A percentile compares a stretch with the other conserved stretches of the same genome.
Conservation (phyloP, 257 asterid species). For the Solanum verrucosum region DNA sequence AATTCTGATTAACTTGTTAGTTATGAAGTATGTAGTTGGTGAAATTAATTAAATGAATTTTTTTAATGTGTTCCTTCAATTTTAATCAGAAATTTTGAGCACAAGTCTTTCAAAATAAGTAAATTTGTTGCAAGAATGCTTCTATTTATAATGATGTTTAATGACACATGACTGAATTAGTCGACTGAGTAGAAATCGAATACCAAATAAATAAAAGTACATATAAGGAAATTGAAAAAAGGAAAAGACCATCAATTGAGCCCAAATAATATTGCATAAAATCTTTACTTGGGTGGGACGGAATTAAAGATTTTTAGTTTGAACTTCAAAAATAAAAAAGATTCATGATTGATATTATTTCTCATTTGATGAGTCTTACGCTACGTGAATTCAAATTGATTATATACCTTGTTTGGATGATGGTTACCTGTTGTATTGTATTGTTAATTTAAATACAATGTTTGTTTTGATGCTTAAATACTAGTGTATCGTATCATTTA, state of each 20-base stretch:
- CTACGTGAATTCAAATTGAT: neutral
- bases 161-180: accelerated
- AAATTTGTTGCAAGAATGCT: neutral
- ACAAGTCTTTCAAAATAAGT: neutral
- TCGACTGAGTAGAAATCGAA: neutral
- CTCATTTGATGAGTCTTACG: neutral
- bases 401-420: neutral
- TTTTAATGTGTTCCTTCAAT: neutral
- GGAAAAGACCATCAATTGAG: neutral
- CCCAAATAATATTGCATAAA: neutral
- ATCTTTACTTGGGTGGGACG: neutral
- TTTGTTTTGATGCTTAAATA: no score
- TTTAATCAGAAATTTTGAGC: accelerated
- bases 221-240: neutral
- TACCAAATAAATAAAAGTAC: neutral
- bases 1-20: neutral
- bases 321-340: neutral
- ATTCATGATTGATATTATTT: neutral
- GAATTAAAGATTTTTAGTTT: no score
- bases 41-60: neutral
- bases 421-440: neutral
- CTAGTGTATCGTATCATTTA: neutral
- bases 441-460: no score
- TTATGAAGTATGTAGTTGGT: neutral
- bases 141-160: neutral